Conservation (phyloP, 2,329 filamentous ascomycete genomes). For the Cadophora sp. region DNA sequence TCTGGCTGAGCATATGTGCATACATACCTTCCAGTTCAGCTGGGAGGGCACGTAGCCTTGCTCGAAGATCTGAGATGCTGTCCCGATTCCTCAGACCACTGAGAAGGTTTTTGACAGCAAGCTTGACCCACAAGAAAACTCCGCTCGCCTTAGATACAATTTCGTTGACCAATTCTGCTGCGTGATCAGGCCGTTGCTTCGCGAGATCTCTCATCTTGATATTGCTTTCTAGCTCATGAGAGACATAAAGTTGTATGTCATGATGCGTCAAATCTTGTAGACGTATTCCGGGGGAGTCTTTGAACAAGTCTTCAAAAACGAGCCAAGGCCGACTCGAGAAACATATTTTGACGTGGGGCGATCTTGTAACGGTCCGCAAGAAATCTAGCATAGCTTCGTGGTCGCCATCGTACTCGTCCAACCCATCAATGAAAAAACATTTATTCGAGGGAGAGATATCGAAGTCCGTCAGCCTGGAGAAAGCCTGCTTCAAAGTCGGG, state of each 20-base stretch:
- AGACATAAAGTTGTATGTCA: background rate
- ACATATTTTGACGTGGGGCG: background rate
- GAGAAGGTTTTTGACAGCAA: background rate
- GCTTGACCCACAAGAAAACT: background rate
- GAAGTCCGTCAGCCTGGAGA: background rate
- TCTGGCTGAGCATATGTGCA: background rate
- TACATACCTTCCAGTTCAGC: background rate
- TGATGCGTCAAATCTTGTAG: background rate
- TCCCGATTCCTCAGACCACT: background rate
- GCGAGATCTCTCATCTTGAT: background rate
- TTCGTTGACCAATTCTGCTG: background rate
- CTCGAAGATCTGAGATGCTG: background rate
- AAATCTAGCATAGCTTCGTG: background rate
- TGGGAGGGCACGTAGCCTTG: background rate
- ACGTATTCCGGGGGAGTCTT: background rate
- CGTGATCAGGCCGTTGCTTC: background rate
- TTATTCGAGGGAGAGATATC: background rate
- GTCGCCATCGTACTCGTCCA: background rate
- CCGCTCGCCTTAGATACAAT: background rate
- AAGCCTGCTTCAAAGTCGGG: background rate
- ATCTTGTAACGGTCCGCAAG: background rate
- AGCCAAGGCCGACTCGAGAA: background rate
- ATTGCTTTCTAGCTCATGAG: background rate
- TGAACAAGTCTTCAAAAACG: background rate
- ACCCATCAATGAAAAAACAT: background rate